Evolutionary conservation across 495 filamentous ascomycete genomes (phyloP), one percentile per base, ranked within the genome.

Genomic region (Hypoxylon fragiforme): DNA sequence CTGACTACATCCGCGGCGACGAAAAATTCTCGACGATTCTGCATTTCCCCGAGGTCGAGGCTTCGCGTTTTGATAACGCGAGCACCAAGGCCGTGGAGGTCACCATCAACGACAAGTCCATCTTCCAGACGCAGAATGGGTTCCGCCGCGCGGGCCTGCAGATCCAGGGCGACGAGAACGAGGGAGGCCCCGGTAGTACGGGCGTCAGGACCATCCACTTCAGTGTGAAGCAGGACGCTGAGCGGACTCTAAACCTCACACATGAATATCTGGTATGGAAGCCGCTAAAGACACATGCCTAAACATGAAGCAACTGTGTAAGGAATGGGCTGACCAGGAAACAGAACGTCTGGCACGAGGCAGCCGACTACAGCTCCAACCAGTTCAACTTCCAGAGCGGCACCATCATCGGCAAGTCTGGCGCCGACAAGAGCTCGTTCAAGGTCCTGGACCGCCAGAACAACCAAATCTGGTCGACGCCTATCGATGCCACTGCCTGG

Each of bases 361-460:
- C 75, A 1, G 66, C 68, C 43, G 80, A 81, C 65, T 83, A 76
- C 67, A 73, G 70, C 42, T 66, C 72, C 34, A 80, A 83, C 65
- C 76, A 82, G 42, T 81, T 80, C 70, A 81, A 80, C 39, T 74
- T 83, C 51, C 72, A 81, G 63, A 63, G 69, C 2, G 80, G 80
- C 44, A 70, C 73, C 9, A 71, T 80, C 56, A 65, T 78, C 38
- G 72, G 73, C 42, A 73, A 71, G 53, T 64, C 75, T 5, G 61
- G 74, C 20, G 60, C 70, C 62, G 66, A 74, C 40, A 57, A 71
- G 52, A 77, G 73, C 64, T 63, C 65, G 0, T 71, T 69, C 63
- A 77, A 80, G 64, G 59, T 80, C 11, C 57, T 80, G 9, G 66
- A 76, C 64, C 70, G 75, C 8, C 57, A 72, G 48, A 78, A 78